Evolutionary conservation across 768 basidiomycete genomes (phyloP), one percentile per base, ranked within the genome.

Genomic region (Leucosporidium yakuticum): DNA sequence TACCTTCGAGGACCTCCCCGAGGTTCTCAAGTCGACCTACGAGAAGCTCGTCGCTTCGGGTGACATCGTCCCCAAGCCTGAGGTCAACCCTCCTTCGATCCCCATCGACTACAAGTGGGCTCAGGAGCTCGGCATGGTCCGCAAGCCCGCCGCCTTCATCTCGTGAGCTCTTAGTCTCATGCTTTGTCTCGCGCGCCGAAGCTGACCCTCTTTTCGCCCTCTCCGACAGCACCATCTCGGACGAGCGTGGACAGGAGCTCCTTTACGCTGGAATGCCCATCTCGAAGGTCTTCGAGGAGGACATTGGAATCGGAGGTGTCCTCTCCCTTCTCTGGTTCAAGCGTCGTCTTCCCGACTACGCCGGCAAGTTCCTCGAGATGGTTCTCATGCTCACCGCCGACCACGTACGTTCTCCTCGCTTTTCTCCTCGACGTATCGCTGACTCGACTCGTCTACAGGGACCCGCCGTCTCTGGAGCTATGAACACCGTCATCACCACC

Each of bases 51-150:
- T 97, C 65, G 77, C 79, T 68, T 79, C 75, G 56, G 91, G 93
- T 44, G 76, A 80, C 36, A 85, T 99, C 79, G 79, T 82, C 47
- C 87, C 86, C 71, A 83, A 86, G 82, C 75, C 80, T 48, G 95
- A 99, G 83, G 82, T 86, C 63, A 90, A 92, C 29, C 92, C 94
- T 7, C 95, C 95, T 15, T 87, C 89, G 65, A 97, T 98, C 78
- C 95, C 95, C n/a, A 97, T 98, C 91, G 95, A 99, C 82, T 99
- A 97, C 87, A 97, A 98, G 84, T 97, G 95, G 95, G 94, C 94
- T 47, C 91, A 94, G 76, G 92, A 96, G 82, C 87, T 97, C 64
- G 95, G 95, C 65, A 87, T 99, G 78, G 94, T 98, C 82, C 88
- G 95, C 78, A 98, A 97, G 82, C 96, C 94, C 25, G 94, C 95